A percentile compares a stretch with the other conserved stretches of the same genome.
Evolutionary conservation across 345 rosid genomes (phyloP).

Genomic region (Arabis alpina): DNA sequence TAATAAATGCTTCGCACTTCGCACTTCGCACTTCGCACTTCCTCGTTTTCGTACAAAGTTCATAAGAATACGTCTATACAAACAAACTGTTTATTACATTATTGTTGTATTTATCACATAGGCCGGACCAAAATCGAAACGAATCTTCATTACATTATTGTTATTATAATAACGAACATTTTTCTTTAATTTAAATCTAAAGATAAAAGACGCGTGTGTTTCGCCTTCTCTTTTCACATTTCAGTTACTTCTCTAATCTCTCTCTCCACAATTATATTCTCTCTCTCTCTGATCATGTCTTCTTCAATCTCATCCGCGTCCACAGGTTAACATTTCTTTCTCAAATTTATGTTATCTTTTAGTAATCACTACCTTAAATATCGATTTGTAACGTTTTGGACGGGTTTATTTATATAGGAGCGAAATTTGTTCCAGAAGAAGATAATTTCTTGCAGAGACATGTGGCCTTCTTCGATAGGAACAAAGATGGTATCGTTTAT

Average conservation of each 20-base stretch:
- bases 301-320: constrained; percentile 26
- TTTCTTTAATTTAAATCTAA: background rate
- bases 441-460: constrained; percentile 69
- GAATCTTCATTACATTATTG: background rate
- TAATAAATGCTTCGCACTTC: background rate
- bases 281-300: constrained; percentile 32
- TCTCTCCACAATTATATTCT: background rate
- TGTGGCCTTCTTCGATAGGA: constrained; percentile 78
- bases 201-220: constrained; percentile 28
- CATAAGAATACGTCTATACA: background rate
- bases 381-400: background rate
- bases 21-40: background rate
- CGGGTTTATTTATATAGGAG: background rate
- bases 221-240: constrained; percentile 19
- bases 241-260: background rate
- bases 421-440: constrained; percentile 43
- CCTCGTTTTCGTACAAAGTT: background rate
- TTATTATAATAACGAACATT: constrained; percentile 3
- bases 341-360: background rate
- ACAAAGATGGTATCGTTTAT: constrained; percentile 75
- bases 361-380: background rate
- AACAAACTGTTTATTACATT: background rate
- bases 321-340: constrained; percentile 27
- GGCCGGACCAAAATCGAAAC: too few species aligned
- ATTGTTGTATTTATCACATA: background rate